Evolutionary conservation across 2,329 filamentous ascomycete genomes (phyloP).

Genomic region (Zasmidium citrigriseum): DNA sequence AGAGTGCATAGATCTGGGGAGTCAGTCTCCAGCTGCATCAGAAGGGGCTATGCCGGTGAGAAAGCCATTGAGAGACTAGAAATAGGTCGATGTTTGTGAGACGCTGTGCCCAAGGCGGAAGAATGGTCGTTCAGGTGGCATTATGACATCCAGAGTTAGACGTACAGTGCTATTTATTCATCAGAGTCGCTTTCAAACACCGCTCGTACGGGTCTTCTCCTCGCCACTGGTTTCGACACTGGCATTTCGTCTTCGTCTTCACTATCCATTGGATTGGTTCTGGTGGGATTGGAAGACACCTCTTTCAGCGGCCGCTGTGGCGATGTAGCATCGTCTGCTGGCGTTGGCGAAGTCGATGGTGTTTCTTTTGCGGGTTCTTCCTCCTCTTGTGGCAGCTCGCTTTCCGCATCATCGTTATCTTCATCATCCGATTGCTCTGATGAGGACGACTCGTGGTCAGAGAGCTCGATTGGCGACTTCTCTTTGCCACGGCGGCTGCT

Average conservation of each 20-base stretch:
- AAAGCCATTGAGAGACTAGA: too few relatives aligned
- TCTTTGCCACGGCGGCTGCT: neutral
- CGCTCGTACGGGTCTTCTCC: constrained; percentile 40
- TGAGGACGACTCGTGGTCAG: constrained; percentile 12
- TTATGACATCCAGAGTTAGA: neutral
- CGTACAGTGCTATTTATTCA: constrained; percentile 11
- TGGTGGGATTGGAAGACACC: constrained; percentile 37
- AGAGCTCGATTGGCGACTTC: constrained; percentile 17
- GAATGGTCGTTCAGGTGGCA: neutral
- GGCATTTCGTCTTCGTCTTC: constrained; percentile 46
- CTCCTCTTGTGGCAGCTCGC: constrained; percentile 5
- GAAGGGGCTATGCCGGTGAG: too few relatives aligned
- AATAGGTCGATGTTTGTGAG: too few relatives aligned
- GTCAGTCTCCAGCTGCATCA: too few relatives aligned
- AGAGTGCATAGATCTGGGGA: too few relatives aligned
- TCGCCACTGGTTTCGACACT: constrained; percentile 34
- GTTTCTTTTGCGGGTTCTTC: constrained; percentile 18
- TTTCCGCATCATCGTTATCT: constrained; percentile 12
- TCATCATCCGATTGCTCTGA: constrained; percentile 16
- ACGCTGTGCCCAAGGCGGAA: too few relatives aligned
- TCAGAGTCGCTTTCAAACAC: constrained; percentile 41
- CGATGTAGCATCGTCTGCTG: constrained; percentile 1
- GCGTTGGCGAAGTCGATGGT: constrained; percentile 21
- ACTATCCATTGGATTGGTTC: constrained; percentile 37
- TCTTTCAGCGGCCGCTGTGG: constrained; percentile 22